Evolutionary conservation across 1,284 basidiomycete species (phyloP).

Genomic region (Anthracocystis panici-leucophaei): DNA sequence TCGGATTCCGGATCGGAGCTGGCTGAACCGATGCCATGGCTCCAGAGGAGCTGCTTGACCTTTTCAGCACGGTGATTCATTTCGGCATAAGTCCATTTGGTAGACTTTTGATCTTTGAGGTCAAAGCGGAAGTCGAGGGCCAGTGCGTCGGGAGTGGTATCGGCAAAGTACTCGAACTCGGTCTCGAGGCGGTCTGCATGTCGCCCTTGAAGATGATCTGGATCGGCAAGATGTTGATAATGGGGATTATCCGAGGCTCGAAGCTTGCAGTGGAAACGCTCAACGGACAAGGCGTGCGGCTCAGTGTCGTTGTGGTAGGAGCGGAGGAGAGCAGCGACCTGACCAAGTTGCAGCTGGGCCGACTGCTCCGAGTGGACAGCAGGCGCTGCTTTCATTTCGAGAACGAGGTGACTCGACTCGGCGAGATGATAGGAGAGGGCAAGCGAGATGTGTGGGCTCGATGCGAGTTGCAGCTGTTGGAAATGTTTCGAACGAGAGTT

Average conservation of each 20-base stretch:
- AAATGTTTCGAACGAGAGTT: constrained; percentile 11
- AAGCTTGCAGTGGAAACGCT: constrained; percentile 45
- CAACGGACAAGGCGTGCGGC: constrained; percentile 39
- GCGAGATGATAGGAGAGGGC: constrained; percentile 28
- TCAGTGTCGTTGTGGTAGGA: constrained; percentile 31
- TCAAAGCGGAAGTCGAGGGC: constrained; percentile 63
- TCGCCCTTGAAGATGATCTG: constrained; percentile 27
- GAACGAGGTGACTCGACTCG: constrained; percentile 8
- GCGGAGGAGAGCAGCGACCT: constrained; percentile 46
- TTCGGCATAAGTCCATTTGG: constrained; percentile 58
- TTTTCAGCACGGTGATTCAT: constrained; percentile 56
- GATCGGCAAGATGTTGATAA: constrained; percentile 38
- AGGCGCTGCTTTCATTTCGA: constrained; percentile 44
- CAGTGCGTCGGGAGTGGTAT: constrained; percentile 33
- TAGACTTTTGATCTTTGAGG: constrained; percentile 25
- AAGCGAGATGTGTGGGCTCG: constrained; percentile 33
- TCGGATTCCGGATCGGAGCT: constrained; percentile 30
- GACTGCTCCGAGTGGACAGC: constrained; percentile 51
- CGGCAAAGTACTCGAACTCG: constrained; percentile 59
- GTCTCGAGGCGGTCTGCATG: constrained; percentile 47
- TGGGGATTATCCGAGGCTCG: constrained; percentile 51
- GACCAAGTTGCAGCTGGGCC: constrained; percentile 48
- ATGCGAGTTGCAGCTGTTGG: constrained; percentile 22
- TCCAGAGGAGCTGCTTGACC: constrained; percentile 52
- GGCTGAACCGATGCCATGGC: constrained; percentile 49